These are phyloP conservation scores for Fusarium duplospermum DNA, from an alignment of 2,329 filamentous ascomycete species.

Conservation along the genomic window DNA sequence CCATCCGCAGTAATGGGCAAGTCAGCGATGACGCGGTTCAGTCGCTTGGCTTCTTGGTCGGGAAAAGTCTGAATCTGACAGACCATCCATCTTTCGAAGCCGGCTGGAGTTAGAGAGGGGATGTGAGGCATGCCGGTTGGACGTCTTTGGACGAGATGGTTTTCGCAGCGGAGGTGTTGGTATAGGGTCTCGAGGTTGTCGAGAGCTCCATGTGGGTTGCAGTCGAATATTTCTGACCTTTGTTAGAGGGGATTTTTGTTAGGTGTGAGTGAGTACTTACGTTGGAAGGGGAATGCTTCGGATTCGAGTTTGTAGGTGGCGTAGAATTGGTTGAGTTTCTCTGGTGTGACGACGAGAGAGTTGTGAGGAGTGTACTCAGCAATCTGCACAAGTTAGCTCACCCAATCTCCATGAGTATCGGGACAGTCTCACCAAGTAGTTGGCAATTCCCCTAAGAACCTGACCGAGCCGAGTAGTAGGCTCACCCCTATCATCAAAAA, in stretches of 20 bases:
- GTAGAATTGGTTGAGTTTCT: slow-evolving; percentile 82
- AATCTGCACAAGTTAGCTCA: slow-evolving; percentile 42
- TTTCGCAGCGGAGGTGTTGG: slow-evolving; percentile 64
- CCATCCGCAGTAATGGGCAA: slow-evolving; percentile 72
- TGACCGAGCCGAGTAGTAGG: slow-evolving; percentile 77
- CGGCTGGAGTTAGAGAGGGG: slow-evolving; percentile 74
- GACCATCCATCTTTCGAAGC: slow-evolving; percentile 79
- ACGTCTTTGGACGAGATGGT: slow-evolving; percentile 71
- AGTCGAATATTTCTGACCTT: slow-evolving; percentile 63
- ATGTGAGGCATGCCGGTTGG: slow-evolving; percentile 65
- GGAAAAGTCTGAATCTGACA: slow-evolving; percentile 81
- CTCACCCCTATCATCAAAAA: slow-evolving; percentile 76
- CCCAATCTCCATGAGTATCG: too few relatives aligned
- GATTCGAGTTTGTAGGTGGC: slow-evolving; percentile 70
- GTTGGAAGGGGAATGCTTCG: slow-evolving; percentile 77
- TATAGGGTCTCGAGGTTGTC: slow-evolving; percentile 62
- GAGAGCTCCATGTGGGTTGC: slow-evolving; percentile 42
- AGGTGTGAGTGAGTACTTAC: slow-evolving; percentile 54
- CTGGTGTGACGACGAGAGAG: slow-evolving; percentile 75
- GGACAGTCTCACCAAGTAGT: slow-evolving; percentile 73
- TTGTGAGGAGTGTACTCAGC: slow-evolving; percentile 46
- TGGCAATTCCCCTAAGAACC: slow-evolving; percentile 78
- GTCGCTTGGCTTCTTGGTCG: slow-evolving; percentile 76
- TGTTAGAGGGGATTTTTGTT: slow-evolving; percentile 2
- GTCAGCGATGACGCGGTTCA: slow-evolving; percentile 74